A percentile compares a stretch with the other conserved stretches of the same genome.
phyloP scores from a whole-genome alignment of 345 rosid genomes.

The Brassica cretica region DNA sequence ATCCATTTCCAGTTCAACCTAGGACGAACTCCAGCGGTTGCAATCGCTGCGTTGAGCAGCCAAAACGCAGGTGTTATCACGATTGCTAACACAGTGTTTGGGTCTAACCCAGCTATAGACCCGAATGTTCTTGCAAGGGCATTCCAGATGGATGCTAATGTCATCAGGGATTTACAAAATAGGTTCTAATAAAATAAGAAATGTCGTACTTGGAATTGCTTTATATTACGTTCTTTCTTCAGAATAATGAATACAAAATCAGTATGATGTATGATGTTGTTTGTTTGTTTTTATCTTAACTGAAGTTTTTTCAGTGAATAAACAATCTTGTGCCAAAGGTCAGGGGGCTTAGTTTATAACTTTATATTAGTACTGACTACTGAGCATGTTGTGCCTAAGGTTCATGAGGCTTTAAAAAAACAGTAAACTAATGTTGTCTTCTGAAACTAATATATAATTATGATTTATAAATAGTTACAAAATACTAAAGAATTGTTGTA shows the following conservation, averaged over 20 bases:
- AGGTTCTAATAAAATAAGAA: conserved; percentile 16
- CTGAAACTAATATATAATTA: neutral
- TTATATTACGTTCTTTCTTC: neutral
- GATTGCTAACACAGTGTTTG: conserved; percentile 34
- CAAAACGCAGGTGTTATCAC: conserved; percentile 35
- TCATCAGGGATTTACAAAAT: conserved; percentile 18
- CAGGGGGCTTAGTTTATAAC: neutral
- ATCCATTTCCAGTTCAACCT: conserved; percentile 47
- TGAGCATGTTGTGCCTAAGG: neutral
- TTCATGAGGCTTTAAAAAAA: neutral
- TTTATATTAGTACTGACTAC: neutral
- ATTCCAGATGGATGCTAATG: conserved; percentile 28
- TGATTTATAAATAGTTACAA: neutral
- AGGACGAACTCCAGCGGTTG: conserved; percentile 35
- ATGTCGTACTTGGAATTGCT: neutral
- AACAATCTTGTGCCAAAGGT: neutral
- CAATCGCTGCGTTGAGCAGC: conserved; percentile 34
- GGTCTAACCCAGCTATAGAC: conserved; percentile 31
- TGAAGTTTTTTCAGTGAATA: neutral
- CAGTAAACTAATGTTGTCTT: neutral
- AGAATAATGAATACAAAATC: conserved; percentile 12
- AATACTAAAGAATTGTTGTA: too few species aligned
- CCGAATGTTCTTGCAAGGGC: conserved; percentile 30
- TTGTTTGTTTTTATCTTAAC: neutral
- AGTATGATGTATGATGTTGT: conserved; percentile 7